Evolutionary conservation across 2,329 filamentous ascomycete genomes (phyloP), one percentile per base, ranked within the genome.

Genomic region (Helotiales sp.): DNA sequence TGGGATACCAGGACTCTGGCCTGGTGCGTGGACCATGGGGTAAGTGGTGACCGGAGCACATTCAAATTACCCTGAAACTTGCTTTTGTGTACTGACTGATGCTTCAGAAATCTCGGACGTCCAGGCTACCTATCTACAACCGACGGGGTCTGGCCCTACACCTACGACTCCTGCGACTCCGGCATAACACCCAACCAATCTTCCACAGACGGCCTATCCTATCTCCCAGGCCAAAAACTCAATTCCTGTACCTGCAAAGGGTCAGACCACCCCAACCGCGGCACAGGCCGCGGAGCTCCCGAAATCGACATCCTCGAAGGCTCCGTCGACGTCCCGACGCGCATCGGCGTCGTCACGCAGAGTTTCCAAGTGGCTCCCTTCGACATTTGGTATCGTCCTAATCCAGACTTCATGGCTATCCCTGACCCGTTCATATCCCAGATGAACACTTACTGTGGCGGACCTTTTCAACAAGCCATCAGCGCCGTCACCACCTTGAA

Each of bases 111-210:
- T 68, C 79, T 86, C 1, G 84, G 83, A 3, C 77, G 83, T 34
- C 84, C 84, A 20, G 84, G 84, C 43, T 85, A 84, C 68, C 75
- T 82, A 34, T 77, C 82, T 1, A 85, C 83, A 1, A 86, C 83
- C 0, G 84, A 86, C 22, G 84, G 84, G 6, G 75, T 85, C 65
- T 86, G 84, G 84, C 84, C 84, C 2, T 86, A 85, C 70, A 85
- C 83, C 0, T 86, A 86, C 72, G 76, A 82, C 60, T 77, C 78
- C 37, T 86, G 84, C 70, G 84, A 92, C 75, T 81, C 83, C 22
- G 90, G 90, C 10, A 91, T 92, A 69, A 91, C 89, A 2, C 83
- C 88, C 1, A 92, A 92, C 72, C 89, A 92, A 74, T 91, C 88
- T 66, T 84, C 86, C 20, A 80, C 84, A 0, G 88, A 90, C 73